Base-by-base conservation (phyloP, 176 grass and related monocot genomes). In the Carex littledalei region DNA sequence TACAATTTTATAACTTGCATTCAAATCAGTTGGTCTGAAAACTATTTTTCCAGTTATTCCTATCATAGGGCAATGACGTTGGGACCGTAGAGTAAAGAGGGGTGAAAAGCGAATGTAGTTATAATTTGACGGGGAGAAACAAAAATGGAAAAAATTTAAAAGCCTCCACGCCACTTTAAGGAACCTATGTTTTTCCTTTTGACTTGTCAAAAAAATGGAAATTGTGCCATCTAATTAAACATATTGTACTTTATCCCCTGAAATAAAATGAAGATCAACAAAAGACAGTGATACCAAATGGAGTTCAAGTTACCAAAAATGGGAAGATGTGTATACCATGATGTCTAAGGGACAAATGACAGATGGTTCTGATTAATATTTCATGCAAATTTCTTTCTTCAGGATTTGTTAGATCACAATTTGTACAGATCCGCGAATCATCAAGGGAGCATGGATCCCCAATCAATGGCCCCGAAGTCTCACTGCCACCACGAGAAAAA, bases 401-500 rank as follows among this genome's bases (percentile, higher is more conserved):
- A 83, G 81, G 61, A 83, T 67, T 21, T 22, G 54, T 65, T 16
- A 31, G 53, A 83, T 83, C 63, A 34, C 60, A 66, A 47, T 68
- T 53, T 29, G 5, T 67, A 67, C 57, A 26, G 52, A 58, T 59
- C 62, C 55, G n/a, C 65, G 0, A 82, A 86, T 93, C 57, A 84
- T 83, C 80, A 77, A 87, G 91, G 72, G 77, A 87, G 63, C 73
- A 88, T 79, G 85, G 93, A 92, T 84, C 81, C 81, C 75, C 93
- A 92, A 86, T 88, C 85, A 41, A 88, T 76, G 26, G 67, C 49
- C 24, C 87, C 80, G 68, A 86, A 84, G 66, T 77, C 88, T 85
- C 88, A 88, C 77, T 86, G 80, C 76, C 85, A 88, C 58, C 81
- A 79, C 81, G 91, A 95, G 86, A 99, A 87, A 90, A 99, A 95